Evolutionary conservation across 139 green algal species (phyloP).

Genomic region (Haematococcus sp.): DNA sequence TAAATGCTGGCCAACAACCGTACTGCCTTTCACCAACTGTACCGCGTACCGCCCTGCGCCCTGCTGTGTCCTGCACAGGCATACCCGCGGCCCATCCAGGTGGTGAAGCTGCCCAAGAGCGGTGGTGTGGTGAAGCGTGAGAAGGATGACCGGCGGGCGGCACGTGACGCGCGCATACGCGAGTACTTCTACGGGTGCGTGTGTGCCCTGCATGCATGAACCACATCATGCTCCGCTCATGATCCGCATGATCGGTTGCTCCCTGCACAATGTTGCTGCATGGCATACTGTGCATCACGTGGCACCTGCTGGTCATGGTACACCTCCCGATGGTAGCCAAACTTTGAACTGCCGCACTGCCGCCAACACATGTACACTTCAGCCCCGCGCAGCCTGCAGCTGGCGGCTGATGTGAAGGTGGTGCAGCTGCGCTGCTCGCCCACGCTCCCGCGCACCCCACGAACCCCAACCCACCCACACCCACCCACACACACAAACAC

Average conservation of each 20-base stretch:
- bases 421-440: no score
- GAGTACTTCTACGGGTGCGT: slow-evolving; percentile 91
- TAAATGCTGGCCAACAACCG: no score
- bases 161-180: slow-evolving; percentile 59
- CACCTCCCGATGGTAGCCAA: not conserved
- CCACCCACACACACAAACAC: no score
- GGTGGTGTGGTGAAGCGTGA: slow-evolving; percentile 79
- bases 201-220: slow-evolving; percentile 39
- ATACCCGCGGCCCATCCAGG: not conserved
- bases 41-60: no score
- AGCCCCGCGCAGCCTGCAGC: no score
- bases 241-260: no score
- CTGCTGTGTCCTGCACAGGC: no score
- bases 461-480: no score
- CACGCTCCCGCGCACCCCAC: no score
- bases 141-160: slow-evolving; percentile 42
- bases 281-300: not conserved
- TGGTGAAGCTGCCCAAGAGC: slow-evolving; percentile 81
- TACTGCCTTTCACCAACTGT: no score
- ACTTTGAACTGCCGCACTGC: not conserved
- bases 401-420: no score
- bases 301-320: not conserved
- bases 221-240: no score
- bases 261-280: slow-evolving; percentile 39
- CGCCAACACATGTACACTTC: not conserved